phyloP scores from a whole-genome alignment of 2,329 filamentous ascomycete genomes.

The Fusarium clavum region DNA sequence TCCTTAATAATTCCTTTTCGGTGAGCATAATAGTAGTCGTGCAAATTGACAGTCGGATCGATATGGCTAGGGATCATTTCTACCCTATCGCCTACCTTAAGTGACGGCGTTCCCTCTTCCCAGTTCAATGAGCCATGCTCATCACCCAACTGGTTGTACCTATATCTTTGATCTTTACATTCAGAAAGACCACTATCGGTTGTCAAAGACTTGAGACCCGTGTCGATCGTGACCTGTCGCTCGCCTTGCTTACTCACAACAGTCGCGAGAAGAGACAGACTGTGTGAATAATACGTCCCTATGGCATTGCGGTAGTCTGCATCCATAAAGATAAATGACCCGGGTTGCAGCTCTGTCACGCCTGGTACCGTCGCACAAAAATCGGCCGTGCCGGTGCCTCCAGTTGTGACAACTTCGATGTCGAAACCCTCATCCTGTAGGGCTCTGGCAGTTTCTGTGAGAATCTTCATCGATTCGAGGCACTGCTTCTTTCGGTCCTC shows the following conservation, averaged over 20 bases:
- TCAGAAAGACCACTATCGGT: slow-evolving; percentile 36
- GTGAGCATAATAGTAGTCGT: slow-evolving; percentile 37
- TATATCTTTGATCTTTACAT: slow-evolving; percentile 31
- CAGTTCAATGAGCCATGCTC: slow-evolving; percentile 34
- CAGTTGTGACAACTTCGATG: slow-evolving; percentile 31
- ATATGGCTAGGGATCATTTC: slow-evolving; percentile 42
- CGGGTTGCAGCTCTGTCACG: slow-evolving; percentile 65
- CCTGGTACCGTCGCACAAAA: slow-evolving; percentile 63
- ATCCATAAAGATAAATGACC: slow-evolving; percentile 68
- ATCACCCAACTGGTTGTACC: slow-evolving; percentile 17
- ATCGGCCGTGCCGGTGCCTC: slow-evolving; percentile 49
- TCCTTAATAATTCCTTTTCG: slow-evolving; percentile 21
- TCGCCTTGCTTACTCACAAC: slow-evolving; percentile 36
- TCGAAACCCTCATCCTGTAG: slow-evolving; percentile 9
- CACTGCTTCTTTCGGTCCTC: slow-evolving; percentile 33
- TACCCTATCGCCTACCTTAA: slow-evolving; percentile 26
- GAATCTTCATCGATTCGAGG: slow-evolving; percentile 20
- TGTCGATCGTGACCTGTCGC: slow-evolving; percentile 34
- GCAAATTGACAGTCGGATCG: slow-evolving; percentile 37
- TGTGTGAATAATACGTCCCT: slow-evolving; percentile 61
- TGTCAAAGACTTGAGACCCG: slow-evolving; percentile 26
- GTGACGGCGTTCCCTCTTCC: slow-evolving; percentile 9
- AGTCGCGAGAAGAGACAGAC: slow-evolving; percentile 37
- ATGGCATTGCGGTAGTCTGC: slow-evolving; percentile 66
- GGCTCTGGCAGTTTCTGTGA: slow-evolving; percentile 14